These are phyloP conservation scores for Hypomontagnella monticulosa DNA, from an alignment of 495 filamentous ascomycete species.

Conservation along the genomic window DNA sequence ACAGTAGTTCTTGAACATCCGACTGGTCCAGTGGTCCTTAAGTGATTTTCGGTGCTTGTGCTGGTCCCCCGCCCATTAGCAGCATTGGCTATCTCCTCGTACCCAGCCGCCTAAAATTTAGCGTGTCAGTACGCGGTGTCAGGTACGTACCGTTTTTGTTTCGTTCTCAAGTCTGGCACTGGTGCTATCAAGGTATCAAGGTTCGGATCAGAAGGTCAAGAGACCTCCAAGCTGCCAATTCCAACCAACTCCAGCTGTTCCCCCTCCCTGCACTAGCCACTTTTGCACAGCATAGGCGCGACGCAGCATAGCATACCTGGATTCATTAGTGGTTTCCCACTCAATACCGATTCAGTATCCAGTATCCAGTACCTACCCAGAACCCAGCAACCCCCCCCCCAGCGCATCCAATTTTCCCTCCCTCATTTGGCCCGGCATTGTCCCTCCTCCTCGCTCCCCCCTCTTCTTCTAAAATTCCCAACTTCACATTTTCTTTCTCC, in stretches of 20 bases:
- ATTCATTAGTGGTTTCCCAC: too few relatives aligned
- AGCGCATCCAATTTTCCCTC: constrained; percentile 51
- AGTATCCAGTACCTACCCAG: too few relatives aligned
- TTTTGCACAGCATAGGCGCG: constrained; percentile 30
- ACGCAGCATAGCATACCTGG: constrained; percentile 1
- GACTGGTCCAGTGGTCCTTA: constrained; percentile 39
- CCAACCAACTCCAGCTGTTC: constrained; percentile 18
- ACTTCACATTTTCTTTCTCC: constrained; percentile 47
- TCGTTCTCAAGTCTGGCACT: too few relatives aligned
- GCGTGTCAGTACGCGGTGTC: constrained; percentile 24
- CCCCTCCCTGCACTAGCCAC: constrained; percentile 42
- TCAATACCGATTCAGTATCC: too few relatives aligned
- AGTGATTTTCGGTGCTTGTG: constrained; percentile 12
- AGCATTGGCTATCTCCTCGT: constrained; percentile 18
- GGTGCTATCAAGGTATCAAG: constrained; percentile 15
- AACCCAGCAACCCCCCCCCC: constrained; percentile 16
- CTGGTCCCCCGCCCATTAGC: constrained; percentile 23
- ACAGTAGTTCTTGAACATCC: constrained; percentile 30
- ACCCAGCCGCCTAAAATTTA: constrained; percentile 36
- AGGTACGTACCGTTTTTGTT: constrained; percentile 17
- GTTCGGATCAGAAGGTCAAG: background rate
- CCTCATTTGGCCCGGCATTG: constrained; percentile 49
- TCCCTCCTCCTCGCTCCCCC: constrained; percentile 53
- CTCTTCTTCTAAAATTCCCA: constrained; percentile 49
- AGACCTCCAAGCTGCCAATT: constrained; percentile 24